Evolutionary conservation across 192 early-diverging fungal genomes (phyloP).

Genomic region (Podochytrium sp.): DNA sequence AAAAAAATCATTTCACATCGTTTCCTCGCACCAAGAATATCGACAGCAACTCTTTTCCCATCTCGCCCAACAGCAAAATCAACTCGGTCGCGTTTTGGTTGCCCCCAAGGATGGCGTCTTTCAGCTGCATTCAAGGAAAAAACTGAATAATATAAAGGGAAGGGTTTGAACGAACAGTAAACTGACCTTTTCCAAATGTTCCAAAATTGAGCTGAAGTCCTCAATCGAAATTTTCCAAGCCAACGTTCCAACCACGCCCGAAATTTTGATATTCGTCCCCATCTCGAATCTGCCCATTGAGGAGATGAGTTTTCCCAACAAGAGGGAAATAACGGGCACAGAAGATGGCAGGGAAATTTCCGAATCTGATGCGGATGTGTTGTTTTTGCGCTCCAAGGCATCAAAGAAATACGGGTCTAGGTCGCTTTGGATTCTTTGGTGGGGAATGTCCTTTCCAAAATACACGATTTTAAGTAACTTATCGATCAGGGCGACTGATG

Average conservation of each 20-base stretch:
- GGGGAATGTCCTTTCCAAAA: background rate
- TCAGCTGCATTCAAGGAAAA: too few relatives aligned
- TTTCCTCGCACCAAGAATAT: conserved; percentile 8
- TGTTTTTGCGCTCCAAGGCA: conserved; percentile 3
- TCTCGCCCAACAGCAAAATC: background rate
- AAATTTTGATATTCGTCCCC: background rate
- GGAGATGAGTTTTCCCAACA: too few relatives aligned
- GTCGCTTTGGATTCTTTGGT: background rate
- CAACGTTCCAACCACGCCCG: background rate
- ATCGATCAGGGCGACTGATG: background rate
- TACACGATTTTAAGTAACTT: conserved; percentile 1
- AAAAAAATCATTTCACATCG: background rate
- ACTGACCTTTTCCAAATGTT: too few relatives aligned
- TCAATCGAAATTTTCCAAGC: background rate
- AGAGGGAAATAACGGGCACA: too few relatives aligned
- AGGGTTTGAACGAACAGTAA: too few relatives aligned
- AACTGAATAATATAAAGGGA: too few relatives aligned
- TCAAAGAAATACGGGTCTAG: conserved; percentile 17
- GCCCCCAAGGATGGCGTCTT: too few relatives aligned
- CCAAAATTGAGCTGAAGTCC: too few relatives aligned
- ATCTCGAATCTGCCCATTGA: too few relatives aligned
- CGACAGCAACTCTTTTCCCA: background rate
- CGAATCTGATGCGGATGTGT: too few relatives aligned
- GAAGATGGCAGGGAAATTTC: too few relatives aligned
- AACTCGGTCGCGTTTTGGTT: too few relatives aligned